Base-by-base conservation (phyloP, 2,329 filamentous ascomycete species). In the Thielaviopsis musarum region DNA sequence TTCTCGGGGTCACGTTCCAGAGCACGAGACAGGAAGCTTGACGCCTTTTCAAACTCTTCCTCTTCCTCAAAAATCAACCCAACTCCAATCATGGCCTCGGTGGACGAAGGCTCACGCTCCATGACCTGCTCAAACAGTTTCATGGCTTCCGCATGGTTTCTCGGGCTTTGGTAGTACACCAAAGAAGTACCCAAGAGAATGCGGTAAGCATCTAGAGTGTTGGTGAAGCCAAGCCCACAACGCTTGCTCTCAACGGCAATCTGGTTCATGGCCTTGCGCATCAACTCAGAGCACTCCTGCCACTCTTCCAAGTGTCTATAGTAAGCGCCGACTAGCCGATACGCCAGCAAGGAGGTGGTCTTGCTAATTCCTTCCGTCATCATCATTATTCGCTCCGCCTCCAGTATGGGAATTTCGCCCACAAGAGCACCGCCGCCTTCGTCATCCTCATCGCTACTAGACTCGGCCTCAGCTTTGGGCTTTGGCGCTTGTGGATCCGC, bases 31-130 rank as follows among this genome's bases (percentile, higher is more conserved):
- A 98, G 73, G 66, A 95, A 96, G 28, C 85, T 80, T 48, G 91
- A 82, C 0, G 94, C 93, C 66, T 88, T 79, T 54, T 80, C 76
- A 66, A 88, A 96, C 63, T 97, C 87, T 66, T 95, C 86, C 64
- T 95, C 90, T 66, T 97, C 93, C 70, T 96, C 90, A 54, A 91
- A 85, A 49, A 98, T 91, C 24, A 97, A 72, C 1, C 93, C 94
- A 38, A 96, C 82, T 0, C 93, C 93, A 53, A 97, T 87, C 62
- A 98, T 75, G 2, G 91, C 91, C 30, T 83, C 74, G 0, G 90
- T 94, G 0, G 87, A 91, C 2, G 80, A 81, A 1, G 83, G 78
- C 60, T 94, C 89, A 26, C 86, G 81, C 54, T 81, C 75, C 0
- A 98, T 76, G 5, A 97, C 87, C 30, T 80, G 80, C 65, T 95